Percentiles rank a stretch among this genome's conserved stretches.
phyloP scores from a whole-genome alignment of 108 stramenopile genomes.

The Craspedostauros australis region DNA sequence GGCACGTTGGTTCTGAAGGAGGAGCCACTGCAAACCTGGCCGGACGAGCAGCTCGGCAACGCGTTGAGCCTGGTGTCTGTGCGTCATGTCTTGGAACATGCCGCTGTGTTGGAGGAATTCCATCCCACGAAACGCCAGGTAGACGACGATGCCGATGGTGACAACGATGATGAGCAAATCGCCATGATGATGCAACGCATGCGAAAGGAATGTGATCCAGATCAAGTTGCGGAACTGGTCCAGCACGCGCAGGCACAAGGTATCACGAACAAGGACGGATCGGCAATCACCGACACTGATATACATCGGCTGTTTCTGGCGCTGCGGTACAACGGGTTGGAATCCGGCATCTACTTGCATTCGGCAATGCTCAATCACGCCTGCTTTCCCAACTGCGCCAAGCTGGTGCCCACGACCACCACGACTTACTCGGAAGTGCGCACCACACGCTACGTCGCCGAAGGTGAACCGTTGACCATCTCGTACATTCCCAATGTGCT shows the following conservation, averaged over 20 bases:
- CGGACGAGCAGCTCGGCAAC: conserved; percentile 50
- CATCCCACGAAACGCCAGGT: conserved; percentile 67
- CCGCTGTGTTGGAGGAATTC: conserved; percentile 52
- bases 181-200: conserved; percentile 39
- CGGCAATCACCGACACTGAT: conserved; percentile 29
- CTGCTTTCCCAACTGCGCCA: conserved; percentile 72
- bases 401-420: conserved; percentile 41
- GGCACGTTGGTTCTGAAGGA: conserved; percentile 72
- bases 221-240: conserved; percentile 23
- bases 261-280: conserved; percentile 36
- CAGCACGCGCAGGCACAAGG: conserved; percentile 20
- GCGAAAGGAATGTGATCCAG: conserved; percentile 14
- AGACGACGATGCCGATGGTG: conserved; percentile 28
- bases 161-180: conserved; percentile 37
- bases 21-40: conserved; percentile 58
- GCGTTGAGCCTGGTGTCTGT: conserved; percentile 59
- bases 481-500: conserved; percentile 64
- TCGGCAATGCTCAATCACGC: conserved; percentile 80
- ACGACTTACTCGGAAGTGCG: conserved; percentile 67
- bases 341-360: conserved; percentile 68
- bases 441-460: conserved; percentile 50
- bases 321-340: conserved; percentile 78
- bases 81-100: conserved; percentile 30
- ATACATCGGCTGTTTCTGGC: conserved; percentile 54
- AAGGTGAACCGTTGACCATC: conserved; percentile 67